Conservation (phyloP, 208 protist genomes). For the Leishmania arabica region DNA sequence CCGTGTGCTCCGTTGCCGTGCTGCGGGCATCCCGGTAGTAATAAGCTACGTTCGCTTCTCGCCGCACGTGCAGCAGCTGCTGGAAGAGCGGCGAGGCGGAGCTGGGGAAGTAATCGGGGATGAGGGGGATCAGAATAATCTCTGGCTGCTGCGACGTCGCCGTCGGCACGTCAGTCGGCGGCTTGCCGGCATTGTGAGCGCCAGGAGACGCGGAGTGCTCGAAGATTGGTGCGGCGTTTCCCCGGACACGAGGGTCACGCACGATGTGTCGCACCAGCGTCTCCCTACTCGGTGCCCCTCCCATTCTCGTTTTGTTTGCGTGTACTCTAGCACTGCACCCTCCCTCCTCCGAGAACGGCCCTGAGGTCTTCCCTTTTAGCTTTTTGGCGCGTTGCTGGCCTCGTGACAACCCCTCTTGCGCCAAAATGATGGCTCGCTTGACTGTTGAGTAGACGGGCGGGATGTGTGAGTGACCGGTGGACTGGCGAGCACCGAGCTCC, state of each 20-base stretch:
- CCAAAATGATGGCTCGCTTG: not conserved
- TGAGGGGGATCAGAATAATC: conserved; percentile 64
- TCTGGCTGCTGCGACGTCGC: conserved; percentile 26
- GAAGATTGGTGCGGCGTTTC: not conserved
- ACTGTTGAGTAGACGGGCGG: not conserved
- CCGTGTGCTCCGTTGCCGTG: conserved; percentile 29
- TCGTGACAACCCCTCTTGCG: not conserved
- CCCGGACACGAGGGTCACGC: conserved; percentile 23
- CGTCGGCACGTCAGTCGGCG: not conserved
- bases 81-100: conserved; percentile 46
- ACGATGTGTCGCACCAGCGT: conserved; percentile 52
- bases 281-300: conserved; percentile 57
- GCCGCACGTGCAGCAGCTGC: conserved; percentile 48
- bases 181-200: not conserved
- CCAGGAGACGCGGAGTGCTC: not conserved
- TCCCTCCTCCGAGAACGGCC: not conserved
- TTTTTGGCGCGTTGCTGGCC: not conserved
- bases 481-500: not conserved
- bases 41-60: conserved; percentile 41
- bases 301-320: conserved; percentile 26
- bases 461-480: not conserved
- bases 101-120: conserved; percentile 66
- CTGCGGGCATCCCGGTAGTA: conserved; percentile 48
- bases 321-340: not conserved
- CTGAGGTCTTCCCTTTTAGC: not conserved